Percentiles rank a stretch among this genome's conserved stretches.
phyloP scores from a whole-genome alignment of 2,329 filamentous ascomycete genomes.

The Bipolaris victoriae region DNA sequence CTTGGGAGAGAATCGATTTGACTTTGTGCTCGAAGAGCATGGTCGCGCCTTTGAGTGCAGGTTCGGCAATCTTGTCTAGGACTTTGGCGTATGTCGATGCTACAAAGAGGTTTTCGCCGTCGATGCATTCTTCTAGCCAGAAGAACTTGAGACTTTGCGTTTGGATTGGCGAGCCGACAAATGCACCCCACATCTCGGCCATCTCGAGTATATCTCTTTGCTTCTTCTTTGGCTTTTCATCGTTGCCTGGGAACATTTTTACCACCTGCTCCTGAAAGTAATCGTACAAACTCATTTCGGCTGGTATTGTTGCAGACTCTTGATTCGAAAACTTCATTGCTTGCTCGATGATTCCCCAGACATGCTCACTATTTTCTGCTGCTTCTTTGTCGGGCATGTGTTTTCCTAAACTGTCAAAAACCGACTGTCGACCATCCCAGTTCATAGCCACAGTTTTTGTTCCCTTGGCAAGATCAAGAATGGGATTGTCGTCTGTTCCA shows the following conservation, averaged over 20 bases:
- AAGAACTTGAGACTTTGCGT: slow-evolving; percentile 76
- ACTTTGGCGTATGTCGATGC: slow-evolving; percentile 66
- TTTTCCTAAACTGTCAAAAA: slow-evolving; percentile 64
- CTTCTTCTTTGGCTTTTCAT: slow-evolving; percentile 51
- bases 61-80: slow-evolving; percentile 64
- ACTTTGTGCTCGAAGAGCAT: slow-evolving; percentile 60
- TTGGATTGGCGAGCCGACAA: slow-evolving; percentile 69
- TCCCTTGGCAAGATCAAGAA: slow-evolving; percentile 68
- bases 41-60: slow-evolving; percentile 61
- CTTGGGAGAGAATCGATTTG: slow-evolving; percentile 47
- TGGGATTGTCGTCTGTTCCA: slow-evolving; percentile 73
- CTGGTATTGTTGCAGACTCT: slow-evolving; percentile 59
- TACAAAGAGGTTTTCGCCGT: slow-evolving; percentile 70
- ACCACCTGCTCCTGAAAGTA: slow-evolving; percentile 61
- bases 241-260: slow-evolving; percentile 48
- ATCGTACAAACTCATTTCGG: slow-evolving; percentile 61
- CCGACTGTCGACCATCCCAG: slow-evolving; percentile 61
- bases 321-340: slow-evolving; percentile 72
- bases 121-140: slow-evolving; percentile 79
- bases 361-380: slow-evolving; percentile 53
- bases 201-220: slow-evolving; percentile 59
- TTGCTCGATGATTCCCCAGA: slow-evolving; percentile 72
- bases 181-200: slow-evolving; percentile 72
- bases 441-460: slow-evolving; percentile 62
- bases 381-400: slow-evolving; percentile 54